Evolutionary conservation across 2,329 filamentous ascomycete species (phyloP), one percentile per base, ranked within the genome.

Genomic region (Cytospora mali): DNA sequence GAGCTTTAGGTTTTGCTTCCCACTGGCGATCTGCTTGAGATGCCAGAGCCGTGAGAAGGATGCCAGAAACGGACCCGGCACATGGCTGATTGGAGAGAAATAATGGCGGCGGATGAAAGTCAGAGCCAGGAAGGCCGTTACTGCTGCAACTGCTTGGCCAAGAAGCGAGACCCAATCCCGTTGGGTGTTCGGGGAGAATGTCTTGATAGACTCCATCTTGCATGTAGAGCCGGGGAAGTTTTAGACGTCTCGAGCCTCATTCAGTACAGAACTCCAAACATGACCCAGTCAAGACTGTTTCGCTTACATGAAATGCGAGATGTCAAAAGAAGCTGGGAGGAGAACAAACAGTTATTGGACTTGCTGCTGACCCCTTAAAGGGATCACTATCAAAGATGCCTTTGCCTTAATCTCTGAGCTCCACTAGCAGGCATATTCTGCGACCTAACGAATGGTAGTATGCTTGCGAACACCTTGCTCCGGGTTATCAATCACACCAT

Each of bases 61-160:
- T 4, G 76, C 77, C 18, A 74, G 53, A 33, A 76, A 76, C 0
- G 77, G 78, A 0, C 78, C 78, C 0, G 78, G 77, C 14, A 79
- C 72, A 52, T 78, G 71, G 55, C 73, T 69, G 62, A 79, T 72
- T 0, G 77, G 70, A 1, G 75, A 76, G 46, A 73, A 69, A 64
- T 77, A 80, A 28, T 73, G 71, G 16, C 66, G 64, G 13, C 55
- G 58, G n/a, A 60, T 42, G 14, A 57, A 23, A 29, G 56, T 58
- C 11, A 58, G 21, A 29, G 21, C 48, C 31, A 51, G 18, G 48
- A 58, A 4, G 1, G 56, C 51, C 21, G 31, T 18, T 21, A 28
- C 11, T 21, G 28, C 27, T 7, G 35, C 9, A 6, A 14, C 18
- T 14, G 48, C 46, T 51, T 58, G 48, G 16, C 33, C 14, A 4